Evolutionary conservation across 2,329 filamentous ascomycete genomes (phyloP).

Genomic region (Fusarium coicis): DNA sequence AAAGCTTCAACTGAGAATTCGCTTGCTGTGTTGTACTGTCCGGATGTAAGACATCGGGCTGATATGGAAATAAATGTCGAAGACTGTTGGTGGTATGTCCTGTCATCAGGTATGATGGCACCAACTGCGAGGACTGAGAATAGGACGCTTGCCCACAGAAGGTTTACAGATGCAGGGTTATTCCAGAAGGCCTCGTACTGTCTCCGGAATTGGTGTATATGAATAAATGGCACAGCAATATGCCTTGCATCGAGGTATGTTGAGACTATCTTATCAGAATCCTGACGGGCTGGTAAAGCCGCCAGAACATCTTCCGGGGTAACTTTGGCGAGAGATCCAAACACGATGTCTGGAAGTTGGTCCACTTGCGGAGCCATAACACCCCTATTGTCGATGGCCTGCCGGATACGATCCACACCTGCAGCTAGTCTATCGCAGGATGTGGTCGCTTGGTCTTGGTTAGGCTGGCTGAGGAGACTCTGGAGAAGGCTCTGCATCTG

Average conservation of each 20-base stretch:
- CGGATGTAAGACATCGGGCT: slow-evolving; percentile 10
- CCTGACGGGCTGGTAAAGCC: slow-evolving; percentile 14
- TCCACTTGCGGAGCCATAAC: not conserved
- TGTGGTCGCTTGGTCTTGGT: not conserved
- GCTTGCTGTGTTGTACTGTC: not conserved
- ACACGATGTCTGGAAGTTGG: not conserved
- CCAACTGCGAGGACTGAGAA: slow-evolving; percentile 21
- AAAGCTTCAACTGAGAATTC: slow-evolving; percentile 20
- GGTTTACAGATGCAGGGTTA: not conserved
- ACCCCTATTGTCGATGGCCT: rapidly evolving
- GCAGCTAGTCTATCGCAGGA: not conserved
- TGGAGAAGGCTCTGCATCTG: slow-evolving; percentile 16
- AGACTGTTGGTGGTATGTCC: not conserved
- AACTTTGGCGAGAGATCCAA: not conserved
- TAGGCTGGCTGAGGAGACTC: not conserved
- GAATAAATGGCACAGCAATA: slow-evolving; percentile 8
- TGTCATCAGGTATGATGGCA: not conserved
- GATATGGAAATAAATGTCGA: not conserved
- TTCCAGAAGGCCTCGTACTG: slow-evolving; percentile 31
- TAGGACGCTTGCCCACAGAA: slow-evolving; percentile 25
- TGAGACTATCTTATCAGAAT: not conserved
- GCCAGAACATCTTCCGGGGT: not conserved
- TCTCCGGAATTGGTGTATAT: slow-evolving; percentile 20
- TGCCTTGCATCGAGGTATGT: slow-evolving; percentile 22
- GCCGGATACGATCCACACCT: not conserved